Base-by-base conservation (phyloP, 2,329 filamentous ascomycete species). In the Cladophialophora exuberans region DNA sequence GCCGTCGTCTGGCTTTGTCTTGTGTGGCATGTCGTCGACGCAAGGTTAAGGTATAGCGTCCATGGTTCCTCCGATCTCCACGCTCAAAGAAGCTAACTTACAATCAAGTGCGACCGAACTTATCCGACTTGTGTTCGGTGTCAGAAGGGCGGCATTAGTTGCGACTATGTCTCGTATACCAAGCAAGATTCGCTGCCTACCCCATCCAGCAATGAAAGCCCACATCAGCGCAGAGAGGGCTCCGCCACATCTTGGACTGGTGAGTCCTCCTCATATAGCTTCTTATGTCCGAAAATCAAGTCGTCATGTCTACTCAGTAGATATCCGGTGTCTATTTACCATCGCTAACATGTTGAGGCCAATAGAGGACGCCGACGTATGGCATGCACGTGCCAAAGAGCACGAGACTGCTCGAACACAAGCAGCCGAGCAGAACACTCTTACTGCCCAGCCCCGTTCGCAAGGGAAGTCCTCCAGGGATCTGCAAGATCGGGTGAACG, bases 161-260 rank as follows among this genome's bases (percentile, higher is more conserved):
- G 64, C 46, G 54, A 61, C 48, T 65, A 65, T 54, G 62, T 64
- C 10, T 42, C 59, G 4, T 61, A 65, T 39, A 61, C 63, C 23
- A 54, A 54, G 25, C 43, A 52, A 10, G 52, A 31, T 13, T 31
- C 48, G n/a, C 22, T 59, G 6, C 57, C 45, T 11, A 61, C 57
- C 3, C 57, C 52, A 6, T 54, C 46, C 11, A n/a, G n/a, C n/a
- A 57, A 59, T 20, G 56, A 54, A 23, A 62, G 50, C 30, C 43
- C 52, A 10, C 46, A 59, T 22, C 36, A 45, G 26, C 53, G 23
- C 15, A 53, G 54, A 47, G 61, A 56, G 38, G 30, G 44, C 4
- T 59, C 57, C 9, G 49, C 42, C 28, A 22, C 50, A 11, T 60
- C 58, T 20, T 63, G 61, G 60, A 50, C 48, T 10, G 46, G 46